These are phyloP conservation scores for Senecio squalidus DNA, from an alignment of 140 eudicot genomes.

Conservation along the genomic window DNA sequence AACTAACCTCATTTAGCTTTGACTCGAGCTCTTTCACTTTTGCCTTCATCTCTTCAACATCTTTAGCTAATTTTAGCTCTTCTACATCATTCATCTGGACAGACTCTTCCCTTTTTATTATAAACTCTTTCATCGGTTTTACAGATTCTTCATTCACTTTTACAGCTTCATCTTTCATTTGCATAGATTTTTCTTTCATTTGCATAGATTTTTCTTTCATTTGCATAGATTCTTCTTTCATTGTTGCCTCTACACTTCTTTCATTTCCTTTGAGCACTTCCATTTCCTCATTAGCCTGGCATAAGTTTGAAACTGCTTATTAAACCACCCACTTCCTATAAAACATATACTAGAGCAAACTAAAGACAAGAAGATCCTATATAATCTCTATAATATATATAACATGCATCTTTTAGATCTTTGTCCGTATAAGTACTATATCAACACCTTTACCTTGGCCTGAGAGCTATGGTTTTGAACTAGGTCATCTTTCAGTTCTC, in stretches of 20 bases:
- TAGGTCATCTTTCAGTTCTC: conserved; percentile 25
- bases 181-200: neutral
- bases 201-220: conserved; percentile 6
- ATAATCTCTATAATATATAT: too few relatives aligned
- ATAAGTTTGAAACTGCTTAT: neutral
- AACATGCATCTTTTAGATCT: conserved; percentile 25
- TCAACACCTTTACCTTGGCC: conserved; percentile 21
- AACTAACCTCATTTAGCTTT: conserved; percentile 63
- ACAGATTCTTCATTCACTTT: conserved; percentile 15
- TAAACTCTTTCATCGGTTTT: conserved; percentile 17
- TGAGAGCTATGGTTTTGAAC: conserved; percentile 24
- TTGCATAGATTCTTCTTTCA: neutral
- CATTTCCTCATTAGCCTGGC: conserved; percentile 36
- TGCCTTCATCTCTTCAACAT: conserved; percentile 49
- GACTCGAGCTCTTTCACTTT: conserved; percentile 58
- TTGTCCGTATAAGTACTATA: neutral
- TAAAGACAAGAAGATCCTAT: too few relatives aligned
- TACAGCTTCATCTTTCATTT: conserved; percentile 14
- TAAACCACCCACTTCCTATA: neutral
- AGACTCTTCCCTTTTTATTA: conserved; percentile 21
- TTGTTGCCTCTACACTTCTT: conserved; percentile 14
- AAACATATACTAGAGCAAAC: neutral
- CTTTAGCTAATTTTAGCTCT: conserved; percentile 41
- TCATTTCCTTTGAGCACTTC: conserved; percentile 24
- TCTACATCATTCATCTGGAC: conserved; percentile 30